Evolutionary conservation across 2,329 filamentous ascomycete species (phyloP).

Genomic region (Aspergillus texensis): DNA sequence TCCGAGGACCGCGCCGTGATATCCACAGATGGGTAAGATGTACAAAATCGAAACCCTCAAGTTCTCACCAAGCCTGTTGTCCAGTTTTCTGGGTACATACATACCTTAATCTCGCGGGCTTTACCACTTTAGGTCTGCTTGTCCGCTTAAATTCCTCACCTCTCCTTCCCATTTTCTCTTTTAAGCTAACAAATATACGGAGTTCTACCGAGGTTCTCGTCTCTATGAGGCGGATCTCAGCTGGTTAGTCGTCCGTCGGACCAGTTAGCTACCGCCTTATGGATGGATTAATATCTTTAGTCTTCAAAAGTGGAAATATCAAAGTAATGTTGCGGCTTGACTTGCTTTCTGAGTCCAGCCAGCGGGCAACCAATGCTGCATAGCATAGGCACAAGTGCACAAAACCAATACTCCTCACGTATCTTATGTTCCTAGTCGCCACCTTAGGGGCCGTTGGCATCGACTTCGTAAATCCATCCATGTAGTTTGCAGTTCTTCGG

Average conservation of each 20-base stretch:
- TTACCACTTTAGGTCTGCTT: not conserved
- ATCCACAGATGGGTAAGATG: not conserved
- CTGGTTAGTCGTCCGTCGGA: not conserved
- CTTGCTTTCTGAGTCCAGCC: not conserved
- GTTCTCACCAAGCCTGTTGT: not conserved
- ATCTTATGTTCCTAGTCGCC: not conserved
- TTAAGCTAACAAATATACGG: not conserved
- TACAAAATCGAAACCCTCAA: not conserved
- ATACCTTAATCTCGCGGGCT: not conserved
- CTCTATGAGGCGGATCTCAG: not conserved
- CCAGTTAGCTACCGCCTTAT: not conserved
- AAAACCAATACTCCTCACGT: not conserved
- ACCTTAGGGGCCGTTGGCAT: not conserved
- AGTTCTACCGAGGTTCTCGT: not conserved
- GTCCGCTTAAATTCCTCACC: not conserved
- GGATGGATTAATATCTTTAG: too few relatives aligned
- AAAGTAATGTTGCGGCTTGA: not conserved
- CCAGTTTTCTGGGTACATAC: not conserved
- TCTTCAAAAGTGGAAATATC: too few relatives aligned
- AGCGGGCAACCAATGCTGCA: not conserved
- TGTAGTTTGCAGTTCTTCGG: not conserved
- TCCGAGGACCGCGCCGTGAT: not conserved
- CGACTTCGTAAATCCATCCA: not conserved
- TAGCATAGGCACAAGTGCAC: not conserved
- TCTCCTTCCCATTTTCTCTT: not conserved